phyloP scores from a whole-genome alignment of 2,329 filamentous ascomycete genomes.

The Chlorencoelia australis region DNA sequence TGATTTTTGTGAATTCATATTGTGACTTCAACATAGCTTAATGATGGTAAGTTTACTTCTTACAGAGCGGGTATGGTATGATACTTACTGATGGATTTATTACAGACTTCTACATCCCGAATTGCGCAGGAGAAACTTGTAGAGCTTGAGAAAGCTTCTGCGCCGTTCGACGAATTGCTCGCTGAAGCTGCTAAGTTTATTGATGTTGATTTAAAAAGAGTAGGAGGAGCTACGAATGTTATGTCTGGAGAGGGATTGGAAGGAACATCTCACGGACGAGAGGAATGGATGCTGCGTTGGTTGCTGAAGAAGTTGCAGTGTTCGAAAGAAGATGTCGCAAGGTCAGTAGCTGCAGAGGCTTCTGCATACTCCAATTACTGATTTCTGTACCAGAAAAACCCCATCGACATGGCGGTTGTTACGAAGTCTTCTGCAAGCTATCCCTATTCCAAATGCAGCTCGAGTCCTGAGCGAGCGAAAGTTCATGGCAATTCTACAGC shows the following conservation, averaged over 20 bases:
- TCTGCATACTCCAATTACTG: conserved; percentile 4
- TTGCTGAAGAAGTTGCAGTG: conserved; percentile 47
- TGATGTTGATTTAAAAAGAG: conserved; percentile 19
- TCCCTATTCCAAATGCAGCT: conserved; percentile 60
- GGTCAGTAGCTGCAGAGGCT: conserved; percentile 12
- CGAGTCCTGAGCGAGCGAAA: conserved; percentile 60
- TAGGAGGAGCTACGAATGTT: conserved; percentile 7
- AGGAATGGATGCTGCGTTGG: conserved; percentile 60
- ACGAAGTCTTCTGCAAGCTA: conserved; percentile 47
- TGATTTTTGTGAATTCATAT: too few relatives aligned
- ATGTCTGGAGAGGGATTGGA: too few relatives aligned
- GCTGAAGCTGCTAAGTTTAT: conserved; percentile 26
- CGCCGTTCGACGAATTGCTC: conserved; percentile 28
- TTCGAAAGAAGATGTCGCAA: conserved; percentile 25
- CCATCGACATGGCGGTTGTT: conserved; percentile 48
- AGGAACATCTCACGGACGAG: conserved; percentile 31
- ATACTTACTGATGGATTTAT: too few relatives aligned
- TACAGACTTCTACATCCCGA: conserved; percentile 23
- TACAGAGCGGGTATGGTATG: too few relatives aligned
- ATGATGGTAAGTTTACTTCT: too few relatives aligned
- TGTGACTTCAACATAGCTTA: too few relatives aligned
- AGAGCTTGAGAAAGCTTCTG: conserved; percentile 25
- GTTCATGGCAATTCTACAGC: conserved; percentile 56
- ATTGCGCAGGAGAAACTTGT: conserved; percentile 25
- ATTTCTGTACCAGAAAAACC: conserved; percentile 10